These are phyloP conservation scores for Cutaneotrichosporon sp. DNA, from an alignment of 1,284 basidiomycete genomes.

Conservation along the genomic window DNA sequence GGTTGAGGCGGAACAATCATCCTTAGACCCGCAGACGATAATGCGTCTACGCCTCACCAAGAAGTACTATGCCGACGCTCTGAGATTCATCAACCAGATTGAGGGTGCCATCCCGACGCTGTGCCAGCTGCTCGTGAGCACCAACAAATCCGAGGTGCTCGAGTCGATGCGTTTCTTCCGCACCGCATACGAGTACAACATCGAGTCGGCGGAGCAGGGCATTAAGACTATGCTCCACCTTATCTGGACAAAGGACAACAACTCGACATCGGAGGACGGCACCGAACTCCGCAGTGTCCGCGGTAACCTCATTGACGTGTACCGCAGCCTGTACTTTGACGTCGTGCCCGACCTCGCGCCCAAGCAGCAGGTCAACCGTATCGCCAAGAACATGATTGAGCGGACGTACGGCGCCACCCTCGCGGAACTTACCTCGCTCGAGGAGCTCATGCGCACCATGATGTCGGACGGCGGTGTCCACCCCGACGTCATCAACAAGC, in stretches of 20 bases:
- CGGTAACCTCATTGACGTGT: slow-evolving; percentile 82
- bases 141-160: slow-evolving; percentile 86
- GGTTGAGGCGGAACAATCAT: slow-evolving; percentile 59
- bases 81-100: slow-evolving; percentile 77
- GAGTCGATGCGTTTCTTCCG: slow-evolving; percentile 96
- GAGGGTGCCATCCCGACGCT: slow-evolving; percentile 72
- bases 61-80: slow-evolving; percentile 81
- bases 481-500: slow-evolving; percentile 74
- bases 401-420: slow-evolving; percentile 84
- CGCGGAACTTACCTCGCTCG: slow-evolving; percentile 90
- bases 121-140: slow-evolving; percentile 76
- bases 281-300: slow-evolving; percentile 86
- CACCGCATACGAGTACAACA: slow-evolving; percentile 73
- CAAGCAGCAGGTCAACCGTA: slow-evolving; percentile 84
- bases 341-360: slow-evolving; percentile 60
- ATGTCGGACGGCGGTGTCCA: slow-evolving; percentile 74
- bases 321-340: slow-evolving; percentile 84
- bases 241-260: slow-evolving; percentile 95
- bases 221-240: slow-evolving; percentile 96
- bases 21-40: slow-evolving; percentile 59
- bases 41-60: slow-evolving; percentile 71
- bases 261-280: slow-evolving; percentile 61
- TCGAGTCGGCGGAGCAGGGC: slow-evolving; percentile 66
- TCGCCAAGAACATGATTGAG: slow-evolving; percentile 98
- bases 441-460: slow-evolving; percentile 93